Evolutionary conservation across 169 alveolate species (phyloP).

Genomic region (Cryptosporidium ryanae): DNA sequence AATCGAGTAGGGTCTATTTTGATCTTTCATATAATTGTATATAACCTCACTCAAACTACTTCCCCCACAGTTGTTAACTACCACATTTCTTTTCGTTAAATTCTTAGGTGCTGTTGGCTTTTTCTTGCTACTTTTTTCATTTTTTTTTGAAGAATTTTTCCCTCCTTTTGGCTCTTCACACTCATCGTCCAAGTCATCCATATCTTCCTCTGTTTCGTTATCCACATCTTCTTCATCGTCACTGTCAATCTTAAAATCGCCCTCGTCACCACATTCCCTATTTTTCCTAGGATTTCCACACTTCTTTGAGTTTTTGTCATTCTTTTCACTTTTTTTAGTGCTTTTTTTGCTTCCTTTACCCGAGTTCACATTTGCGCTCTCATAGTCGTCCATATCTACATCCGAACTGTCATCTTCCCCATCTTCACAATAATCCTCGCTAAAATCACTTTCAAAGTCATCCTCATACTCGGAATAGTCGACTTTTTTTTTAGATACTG

Average conservation of each 20-base stretch:
- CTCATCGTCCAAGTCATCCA: slow-evolving; percentile 76
- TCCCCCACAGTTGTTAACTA: neutral
- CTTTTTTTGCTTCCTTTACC: slow-evolving; percentile 12
- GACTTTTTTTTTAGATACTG: slow-evolving; percentile 21
- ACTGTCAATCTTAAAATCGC: slow-evolving; percentile 72
- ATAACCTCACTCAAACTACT: slow-evolving; percentile 67
- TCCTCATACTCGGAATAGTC: slow-evolving; percentile 61
- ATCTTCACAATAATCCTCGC: slow-evolving; percentile 26
- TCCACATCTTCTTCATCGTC: slow-evolving; percentile 16
- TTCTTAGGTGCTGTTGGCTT: slow-evolving; percentile 59
- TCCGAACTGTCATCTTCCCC: slow-evolving; percentile 20
- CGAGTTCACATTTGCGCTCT: neutral
- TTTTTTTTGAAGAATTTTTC: slow-evolving; percentile 21
- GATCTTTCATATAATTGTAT: slow-evolving; percentile 83
- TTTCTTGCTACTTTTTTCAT: neutral
- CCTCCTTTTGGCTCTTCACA: neutral
- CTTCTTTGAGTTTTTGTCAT: slow-evolving; percentile 18
- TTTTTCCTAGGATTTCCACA: slow-evolving; percentile 77
- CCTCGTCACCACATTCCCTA: slow-evolving; percentile 12
- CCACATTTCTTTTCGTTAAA: slow-evolving; percentile 56
- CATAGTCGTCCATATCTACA: slow-evolving; percentile 53
- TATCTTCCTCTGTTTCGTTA: slow-evolving; percentile 19
- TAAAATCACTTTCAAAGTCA: slow-evolving; percentile 35
- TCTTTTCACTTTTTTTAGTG: slow-evolving; percentile 51
- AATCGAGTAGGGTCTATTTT: slow-evolving; percentile 85